Evolutionary conservation across 2,329 filamentous ascomycete genomes (phyloP), one percentile per base, ranked within the genome.

Genomic region (Juglanconis oblonga): DNA sequence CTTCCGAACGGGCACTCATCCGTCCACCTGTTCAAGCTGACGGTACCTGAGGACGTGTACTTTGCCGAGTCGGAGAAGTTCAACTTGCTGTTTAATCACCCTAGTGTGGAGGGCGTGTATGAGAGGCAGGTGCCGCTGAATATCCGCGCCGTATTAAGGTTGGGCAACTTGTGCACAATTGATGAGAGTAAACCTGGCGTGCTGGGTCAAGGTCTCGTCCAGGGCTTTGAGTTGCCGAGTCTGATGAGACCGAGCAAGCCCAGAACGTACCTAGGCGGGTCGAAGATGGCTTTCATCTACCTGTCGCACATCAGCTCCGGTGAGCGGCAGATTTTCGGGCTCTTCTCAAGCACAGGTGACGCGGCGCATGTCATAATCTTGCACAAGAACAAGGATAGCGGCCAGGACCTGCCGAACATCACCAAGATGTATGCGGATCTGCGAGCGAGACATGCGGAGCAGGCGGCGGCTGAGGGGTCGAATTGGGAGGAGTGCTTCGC

Each of bases 61-160:
- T 86, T 97, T 62, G 86, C 87, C 49, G 91, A 98, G 72, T 82
- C 88, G 0, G 89, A 92, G 63, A 96, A 92, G 70, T 88, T 98
- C 63, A 86, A 88, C 2, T 76, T 88, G 33, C 79, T 98, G 1
- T 94, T 97, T 77, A 92, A 94, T 64, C 93, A 99, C 70, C 86
- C 92, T 0, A 97, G 92, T 72, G 91, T 99, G 1, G 95, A 99
- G 74, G 96, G 96, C 35, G 92, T 99, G 13, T 99, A 99, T 70
- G 96, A 99, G 76, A 94, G 89, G 69, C 90, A 97, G 66, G 82
- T 99, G 1, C 92, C 96, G 1, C 80, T 98, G 5, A 91, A 91
- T 64, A 84, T 96, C 52, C 86, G 94, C 45, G 95, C 94, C 4
- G 84, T 99, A 36, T 83, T 99, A 9, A 90, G 95, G 66, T 80